Evolutionary conservation across 2,329 filamentous ascomycete genomes (phyloP), one percentile per base, ranked within the genome.

Genomic region (Arthrinium phaeospermum): DNA sequence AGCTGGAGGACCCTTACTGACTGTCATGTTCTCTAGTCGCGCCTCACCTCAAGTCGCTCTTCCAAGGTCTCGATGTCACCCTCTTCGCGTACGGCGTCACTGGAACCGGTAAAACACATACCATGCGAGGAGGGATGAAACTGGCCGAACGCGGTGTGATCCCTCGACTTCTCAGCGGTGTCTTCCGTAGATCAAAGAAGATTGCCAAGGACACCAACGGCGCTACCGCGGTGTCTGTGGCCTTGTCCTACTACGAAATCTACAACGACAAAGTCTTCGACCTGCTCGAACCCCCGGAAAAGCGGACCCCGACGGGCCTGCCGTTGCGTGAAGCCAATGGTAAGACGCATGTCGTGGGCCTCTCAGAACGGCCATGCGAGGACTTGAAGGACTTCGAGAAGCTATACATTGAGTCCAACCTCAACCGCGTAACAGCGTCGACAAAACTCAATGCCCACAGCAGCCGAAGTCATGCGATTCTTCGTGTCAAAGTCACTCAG

Each of bases 181-280:
- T 98, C 72, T 98, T 96, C 81, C 90, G 96, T 68, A 88, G 94
- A 73, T 92, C 92, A 75, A 93, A 94, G 82, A 97, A 97, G 85
- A 91, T 96, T 24, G 89, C 90, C 75, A 96, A 96, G 82, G 95
- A 97, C 78, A 89, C 91, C 2, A 86, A 87, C 5, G 93, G 91
- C 14, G 85, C 90, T 70, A 95, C 92, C 0, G 87, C 85, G 1
- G 93, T 97, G 30, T 85, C 90, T 12, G 94, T 98, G 22, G 87
- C 90, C 16, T 88, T 98, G 78, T 95, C 94, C 41, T 98, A 98
- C 84, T 98, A 97, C 84, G 95, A 98, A 81, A 98, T 98, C 76
- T 98, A 98, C 84, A 98, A 97, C 81, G 95, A 98, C 85, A 96
- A 96, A 80, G 95, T 98, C 27, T 98, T 92, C 79, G 95, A 98